A percentile compares a stretch with the other conserved stretches of the same genome.
phyloP scores from a whole-genome alignment of 2,329 filamentous ascomycete species.

The Plenodomus tracheiphilus region DNA sequence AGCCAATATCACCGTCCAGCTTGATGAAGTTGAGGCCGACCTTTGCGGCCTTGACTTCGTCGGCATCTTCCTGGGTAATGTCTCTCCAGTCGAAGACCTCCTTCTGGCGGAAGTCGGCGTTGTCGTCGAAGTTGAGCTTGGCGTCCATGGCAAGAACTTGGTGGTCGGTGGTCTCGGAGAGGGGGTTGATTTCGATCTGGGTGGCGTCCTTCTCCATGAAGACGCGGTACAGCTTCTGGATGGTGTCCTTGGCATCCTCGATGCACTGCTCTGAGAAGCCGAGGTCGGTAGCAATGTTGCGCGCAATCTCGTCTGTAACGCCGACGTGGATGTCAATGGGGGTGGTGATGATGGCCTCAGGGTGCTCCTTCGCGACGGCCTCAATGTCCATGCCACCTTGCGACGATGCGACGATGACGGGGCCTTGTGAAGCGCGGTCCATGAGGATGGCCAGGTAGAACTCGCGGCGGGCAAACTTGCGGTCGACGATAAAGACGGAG shows the following conservation, averaged over 20 bases:
- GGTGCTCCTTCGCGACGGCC: conserved; percentile 95
- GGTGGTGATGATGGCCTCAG: conserved; percentile 92
- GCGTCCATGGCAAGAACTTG: conserved; percentile 99
- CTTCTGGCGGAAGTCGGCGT: conserved; percentile 97
- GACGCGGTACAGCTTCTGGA: conserved; percentile 98
- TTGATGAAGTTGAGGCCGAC: conserved; percentile 99
- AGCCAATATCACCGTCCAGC: conserved; percentile 98
- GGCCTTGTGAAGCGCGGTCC: conserved; percentile 88
- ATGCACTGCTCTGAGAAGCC: conserved; percentile 98
- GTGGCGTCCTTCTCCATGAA: conserved; percentile 98
- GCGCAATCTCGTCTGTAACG: conserved; percentile 93
- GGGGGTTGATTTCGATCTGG: conserved; percentile 99
- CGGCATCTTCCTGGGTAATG: conserved; percentile 90
- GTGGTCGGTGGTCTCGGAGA: conserved; percentile 97
- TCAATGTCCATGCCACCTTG: conserved; percentile 99
- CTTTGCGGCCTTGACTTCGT: conserved; percentile 96
- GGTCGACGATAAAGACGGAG: conserved; percentile 98
- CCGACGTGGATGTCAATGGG: conserved; percentile 91
- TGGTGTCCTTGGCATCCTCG: conserved; percentile 90
- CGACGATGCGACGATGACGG: conserved; percentile 95
- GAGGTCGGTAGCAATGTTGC: conserved; percentile 84
- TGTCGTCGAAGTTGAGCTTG: conserved; percentile 98
- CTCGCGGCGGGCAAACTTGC: conserved; percentile 98
- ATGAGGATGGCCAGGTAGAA: conserved; percentile 99
- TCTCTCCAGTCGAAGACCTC: conserved; percentile 95